Percentiles rank a stretch among this genome's conserved stretches.
phyloP scores from a whole-genome alignment of 2,329 filamentous ascomycete species.

The Madurella mycetomatis region DNA sequence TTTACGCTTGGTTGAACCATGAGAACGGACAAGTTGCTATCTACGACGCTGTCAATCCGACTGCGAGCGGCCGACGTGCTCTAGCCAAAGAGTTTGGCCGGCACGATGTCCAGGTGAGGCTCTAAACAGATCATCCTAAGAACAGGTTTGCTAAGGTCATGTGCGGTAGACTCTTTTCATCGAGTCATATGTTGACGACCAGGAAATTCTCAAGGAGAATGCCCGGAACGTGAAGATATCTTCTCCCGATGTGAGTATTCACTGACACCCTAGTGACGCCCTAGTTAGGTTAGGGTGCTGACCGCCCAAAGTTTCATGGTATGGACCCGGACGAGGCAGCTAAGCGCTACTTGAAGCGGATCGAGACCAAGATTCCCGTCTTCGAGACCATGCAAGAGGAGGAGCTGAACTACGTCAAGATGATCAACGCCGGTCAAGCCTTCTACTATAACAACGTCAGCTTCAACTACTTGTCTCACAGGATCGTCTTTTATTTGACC shows the following conservation, averaged over 20 bases:
- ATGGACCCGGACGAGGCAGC: slow-evolving; percentile 93
- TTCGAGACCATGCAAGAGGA: slow-evolving; percentile 96
- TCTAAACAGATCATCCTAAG: background rate
- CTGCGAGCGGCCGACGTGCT: slow-evolving; percentile 73
- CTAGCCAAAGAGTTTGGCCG: slow-evolving; percentile 97
- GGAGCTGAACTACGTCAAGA: slow-evolving; percentile 96
- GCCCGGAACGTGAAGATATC: slow-evolving; percentile 97
- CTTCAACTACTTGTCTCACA: slow-evolving; percentile 93
- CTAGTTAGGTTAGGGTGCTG: background rate
- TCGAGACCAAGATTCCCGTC: slow-evolving; percentile 86
- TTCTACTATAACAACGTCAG: slow-evolving; percentile 96
- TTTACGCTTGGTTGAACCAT: slow-evolving; percentile 92
- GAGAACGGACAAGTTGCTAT: slow-evolving; percentile 98
- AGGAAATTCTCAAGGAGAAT: slow-evolving; percentile 91
- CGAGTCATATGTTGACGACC: slow-evolving; percentile 90
- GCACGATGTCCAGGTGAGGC: slow-evolving; percentile 77
- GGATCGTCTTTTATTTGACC: slow-evolving; percentile 96
- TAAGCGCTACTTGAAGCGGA: slow-evolving; percentile 82
- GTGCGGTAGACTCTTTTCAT: slow-evolving; percentile 80
- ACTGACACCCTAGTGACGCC: background rate
- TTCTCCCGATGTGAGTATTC: slow-evolving; percentile 72
- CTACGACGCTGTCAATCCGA: slow-evolving; percentile 95
- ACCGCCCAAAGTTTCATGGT: slow-evolving; percentile 63
- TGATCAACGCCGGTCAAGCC: slow-evolving; percentile 94
- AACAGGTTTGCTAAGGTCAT: slow-evolving; percentile 9